Conservation (phyloP, 2,329 filamentous ascomycete genomes). For the Colletotrichum tanaceti region DNA sequence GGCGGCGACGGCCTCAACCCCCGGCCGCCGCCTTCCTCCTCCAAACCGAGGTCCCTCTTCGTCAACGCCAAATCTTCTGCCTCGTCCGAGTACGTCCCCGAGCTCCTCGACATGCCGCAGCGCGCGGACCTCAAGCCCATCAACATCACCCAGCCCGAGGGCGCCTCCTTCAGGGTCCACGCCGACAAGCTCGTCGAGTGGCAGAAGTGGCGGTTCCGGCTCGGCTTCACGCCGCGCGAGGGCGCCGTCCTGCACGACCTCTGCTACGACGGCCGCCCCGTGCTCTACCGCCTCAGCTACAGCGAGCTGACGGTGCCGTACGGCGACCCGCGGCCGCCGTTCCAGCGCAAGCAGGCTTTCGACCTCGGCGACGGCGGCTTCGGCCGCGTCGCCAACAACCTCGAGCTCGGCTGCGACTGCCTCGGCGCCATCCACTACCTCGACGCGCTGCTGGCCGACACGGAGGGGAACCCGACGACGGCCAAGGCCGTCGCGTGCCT, state of each 20-base stretch:
- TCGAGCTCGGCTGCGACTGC: constrained; percentile 76
- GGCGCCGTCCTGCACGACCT: constrained; percentile 78
- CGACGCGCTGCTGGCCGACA: constrained; percentile 64
- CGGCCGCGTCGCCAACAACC: constrained; percentile 75
- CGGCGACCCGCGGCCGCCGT: constrained; percentile 72
- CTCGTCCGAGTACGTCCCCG: constrained; percentile 60
- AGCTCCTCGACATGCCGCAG: constrained; percentile 60
- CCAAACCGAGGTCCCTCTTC: constrained; percentile 59
- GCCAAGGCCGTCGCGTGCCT: constrained; percentile 73
- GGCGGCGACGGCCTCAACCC: constrained; percentile 58
- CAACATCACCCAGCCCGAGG: constrained; percentile 77
- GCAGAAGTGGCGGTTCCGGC: constrained; percentile 77
- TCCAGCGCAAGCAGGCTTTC: constrained; percentile 77
- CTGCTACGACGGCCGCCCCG: constrained; percentile 71
- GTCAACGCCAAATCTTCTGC: constrained; percentile 50
- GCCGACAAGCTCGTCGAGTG: constrained; percentile 63
- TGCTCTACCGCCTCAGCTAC: constrained; percentile 75
- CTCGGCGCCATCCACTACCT: constrained; percentile 75
- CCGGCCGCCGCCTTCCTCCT: constrained; percentile 49
- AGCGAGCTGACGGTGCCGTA: constrained; percentile 79
- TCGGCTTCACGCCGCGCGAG: constrained; percentile 77
- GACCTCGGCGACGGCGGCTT: constrained; percentile 78
- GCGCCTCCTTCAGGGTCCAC: constrained; percentile 72
- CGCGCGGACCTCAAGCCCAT: constrained; percentile 73
- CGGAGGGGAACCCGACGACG: constrained; percentile 63